phyloP scores from a whole-genome alignment of 2,329 filamentous ascomycete species.

The Alternaria sp. region DNA sequence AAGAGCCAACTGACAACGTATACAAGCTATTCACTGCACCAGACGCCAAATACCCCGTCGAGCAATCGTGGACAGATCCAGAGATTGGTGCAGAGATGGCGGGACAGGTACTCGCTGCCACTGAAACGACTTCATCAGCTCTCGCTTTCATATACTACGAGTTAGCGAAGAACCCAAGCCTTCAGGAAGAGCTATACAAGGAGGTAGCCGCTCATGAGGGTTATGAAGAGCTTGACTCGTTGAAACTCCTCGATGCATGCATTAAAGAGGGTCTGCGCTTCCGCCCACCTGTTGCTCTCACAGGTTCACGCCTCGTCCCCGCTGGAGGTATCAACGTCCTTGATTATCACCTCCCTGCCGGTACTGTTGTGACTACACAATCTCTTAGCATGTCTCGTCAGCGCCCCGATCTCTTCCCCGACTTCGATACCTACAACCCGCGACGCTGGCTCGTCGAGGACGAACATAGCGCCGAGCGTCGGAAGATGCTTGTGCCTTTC shows the following conservation, averaged over 20 bases:
- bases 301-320: constrained; percentile 28
- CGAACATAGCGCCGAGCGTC: constrained; percentile 21
- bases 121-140: constrained; percentile 30
- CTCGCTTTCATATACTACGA: constrained; percentile 33
- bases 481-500: constrained; percentile 25
- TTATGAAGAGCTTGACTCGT: constrained; percentile 27
- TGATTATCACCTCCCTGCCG: constrained; percentile 24
- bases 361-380: constrained; percentile 27
- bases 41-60: constrained; percentile 26
- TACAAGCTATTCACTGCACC: constrained; percentile 25
- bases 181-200: constrained; percentile 22
- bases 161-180: constrained; percentile 24
- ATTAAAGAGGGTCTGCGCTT: constrained; percentile 34
- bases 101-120: constrained; percentile 31
- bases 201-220: constrained; percentile 25
- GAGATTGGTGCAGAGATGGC: constrained; percentile 33
- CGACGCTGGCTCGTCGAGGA: constrained; percentile 26
- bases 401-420: constrained; percentile 29
- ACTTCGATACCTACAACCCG: constrained; percentile 29
- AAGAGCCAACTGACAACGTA: constrained; percentile 15
- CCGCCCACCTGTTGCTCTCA: constrained; percentile 30
- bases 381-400: constrained; percentile 31
- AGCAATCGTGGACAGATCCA: constrained; percentile 22
- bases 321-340: constrained; percentile 24
- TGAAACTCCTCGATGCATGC: constrained; percentile 28